A percentile compares a stretch with the other conserved stretches of the same genome.
Conservation (phyloP, 441 rosid genomes). For the Croton setiger region DNA sequence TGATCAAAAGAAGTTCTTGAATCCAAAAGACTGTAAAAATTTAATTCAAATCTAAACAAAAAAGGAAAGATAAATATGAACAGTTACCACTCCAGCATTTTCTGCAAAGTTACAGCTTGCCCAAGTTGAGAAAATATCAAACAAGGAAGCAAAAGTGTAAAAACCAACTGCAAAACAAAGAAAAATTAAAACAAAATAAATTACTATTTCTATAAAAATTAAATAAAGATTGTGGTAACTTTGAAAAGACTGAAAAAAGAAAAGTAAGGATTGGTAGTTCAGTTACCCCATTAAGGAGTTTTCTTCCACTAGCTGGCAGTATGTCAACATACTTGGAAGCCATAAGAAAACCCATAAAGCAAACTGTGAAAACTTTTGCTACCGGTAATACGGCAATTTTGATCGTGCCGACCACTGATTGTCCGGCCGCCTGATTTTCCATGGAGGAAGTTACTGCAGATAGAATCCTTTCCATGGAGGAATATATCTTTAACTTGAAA, state of each 20-base stretch:
- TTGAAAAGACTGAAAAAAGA: not conserved
- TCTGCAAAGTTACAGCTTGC: conserved; percentile 78
- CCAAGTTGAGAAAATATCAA: conserved; percentile 96
- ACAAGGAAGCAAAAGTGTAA: conserved; percentile 95
- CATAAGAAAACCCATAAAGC: conserved; percentile 94
- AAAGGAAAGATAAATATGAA: not conserved
- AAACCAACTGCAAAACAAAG: conserved; percentile 66
- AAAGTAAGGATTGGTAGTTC: not conserved
- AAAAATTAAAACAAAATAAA: not conserved
- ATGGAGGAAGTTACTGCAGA: conserved; percentile 30
- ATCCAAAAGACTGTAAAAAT: not conserved
- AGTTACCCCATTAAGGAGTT: conserved; percentile 83
- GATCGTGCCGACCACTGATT: conserved; percentile 57
- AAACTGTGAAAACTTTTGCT: conserved; percentile 89
- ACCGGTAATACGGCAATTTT: conserved; percentile 89
- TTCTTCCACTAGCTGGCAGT: conserved; percentile 88
- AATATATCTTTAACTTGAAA: conserved; percentile 1
- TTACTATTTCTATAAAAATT: not conserved
- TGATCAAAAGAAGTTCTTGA: conserved; percentile 9
- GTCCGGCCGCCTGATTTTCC: conserved; percentile 36
- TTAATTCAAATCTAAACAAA: not conserved
- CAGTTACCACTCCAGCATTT: conserved; percentile 81
- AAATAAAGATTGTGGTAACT: not conserved
- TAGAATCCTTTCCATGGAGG: conserved; percentile 40
- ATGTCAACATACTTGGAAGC: conserved; percentile 92